Evolutionary conservation across 441 rosid species (phyloP).

Genomic region (Croton setiger): DNA sequence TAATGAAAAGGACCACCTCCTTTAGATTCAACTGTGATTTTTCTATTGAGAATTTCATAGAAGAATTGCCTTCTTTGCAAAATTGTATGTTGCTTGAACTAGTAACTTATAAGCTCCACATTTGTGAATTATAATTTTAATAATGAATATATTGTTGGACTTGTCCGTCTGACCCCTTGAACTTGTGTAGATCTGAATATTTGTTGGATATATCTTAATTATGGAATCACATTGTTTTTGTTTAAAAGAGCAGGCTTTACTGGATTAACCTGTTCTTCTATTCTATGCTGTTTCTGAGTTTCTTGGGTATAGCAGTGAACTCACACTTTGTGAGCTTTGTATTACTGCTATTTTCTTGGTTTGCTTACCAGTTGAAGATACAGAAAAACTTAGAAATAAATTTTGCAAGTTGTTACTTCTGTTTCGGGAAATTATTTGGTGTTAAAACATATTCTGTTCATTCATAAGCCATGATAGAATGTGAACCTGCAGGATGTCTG

Average conservation of each 20-base stretch:
- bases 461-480: slow-evolving; percentile 17
- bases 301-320: not conserved
- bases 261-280: not conserved
- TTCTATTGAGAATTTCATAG: not conserved
- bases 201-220: not conserved
- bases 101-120: not conserved
- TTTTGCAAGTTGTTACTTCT: not conserved
- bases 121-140: not conserved
- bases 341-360: not conserved
- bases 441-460: not conserved
- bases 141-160: not conserved
- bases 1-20: not conserved
- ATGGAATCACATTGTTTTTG: not conserved
- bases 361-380: not conserved
- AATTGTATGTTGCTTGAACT: not conserved
- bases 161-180: not conserved
- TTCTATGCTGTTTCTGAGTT: not conserved
- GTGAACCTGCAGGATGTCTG: slow-evolving; percentile 26
- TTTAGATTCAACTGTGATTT: not conserved
- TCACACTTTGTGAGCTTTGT: not conserved
- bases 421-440: not conserved
- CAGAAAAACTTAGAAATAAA: not conserved
- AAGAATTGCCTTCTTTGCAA: not conserved
- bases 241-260: not conserved
- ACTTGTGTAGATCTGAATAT: not conserved